Evolutionary conservation across 805 yeast genomes (phyloP).

Genomic region (Ogataea nonfermentans): DNA sequence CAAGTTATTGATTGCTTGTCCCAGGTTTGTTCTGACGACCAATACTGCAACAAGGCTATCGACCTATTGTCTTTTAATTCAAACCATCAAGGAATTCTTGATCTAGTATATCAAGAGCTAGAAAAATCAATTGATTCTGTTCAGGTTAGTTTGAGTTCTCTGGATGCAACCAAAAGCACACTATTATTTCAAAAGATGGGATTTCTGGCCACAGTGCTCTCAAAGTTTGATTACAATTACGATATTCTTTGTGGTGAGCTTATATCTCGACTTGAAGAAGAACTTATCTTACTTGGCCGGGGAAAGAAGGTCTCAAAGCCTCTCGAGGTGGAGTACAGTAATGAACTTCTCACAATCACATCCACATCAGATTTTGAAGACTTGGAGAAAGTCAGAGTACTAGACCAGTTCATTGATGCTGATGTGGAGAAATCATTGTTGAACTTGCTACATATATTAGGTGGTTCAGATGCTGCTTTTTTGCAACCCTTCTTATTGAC

Average conservation of each 20-base stretch:
- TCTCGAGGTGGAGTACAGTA: constrained; percentile 16
- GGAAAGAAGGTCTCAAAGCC: background rate
- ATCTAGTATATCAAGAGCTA: constrained; percentile 10
- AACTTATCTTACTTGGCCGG: constrained; percentile 10
- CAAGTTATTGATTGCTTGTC: constrained; percentile 33
- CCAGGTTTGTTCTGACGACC: constrained; percentile 20
- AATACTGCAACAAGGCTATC: constrained; percentile 7
- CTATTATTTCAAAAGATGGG: constrained; percentile 12
- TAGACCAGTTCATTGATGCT: background rate
- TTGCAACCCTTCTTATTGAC: constrained; percentile 1
- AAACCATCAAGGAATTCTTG: constrained; percentile 13
- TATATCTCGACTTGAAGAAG: constrained; percentile 15
- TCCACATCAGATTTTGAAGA: background rate
- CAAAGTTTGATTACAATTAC: constrained; percentile 6
- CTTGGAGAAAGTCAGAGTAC: background rate
- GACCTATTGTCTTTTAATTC: constrained; percentile 18
- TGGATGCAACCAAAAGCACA: constrained; percentile 26
- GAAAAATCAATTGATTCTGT: constrained; percentile 18
- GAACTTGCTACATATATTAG: background rate
- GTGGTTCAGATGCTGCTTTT: background rate
- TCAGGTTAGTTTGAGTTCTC: constrained; percentile 23
- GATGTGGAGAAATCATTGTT: constrained; percentile 1
- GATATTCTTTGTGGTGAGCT: constrained; percentile 9
- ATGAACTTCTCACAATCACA: constrained; percentile 24
- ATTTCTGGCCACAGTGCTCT: constrained; percentile 12